Percentiles rank a stretch among this genome's conserved stretches.
phyloP scores from a whole-genome alignment of 805 yeast genomes.

The Cyberlindnera euphorbiiphila region DNA sequence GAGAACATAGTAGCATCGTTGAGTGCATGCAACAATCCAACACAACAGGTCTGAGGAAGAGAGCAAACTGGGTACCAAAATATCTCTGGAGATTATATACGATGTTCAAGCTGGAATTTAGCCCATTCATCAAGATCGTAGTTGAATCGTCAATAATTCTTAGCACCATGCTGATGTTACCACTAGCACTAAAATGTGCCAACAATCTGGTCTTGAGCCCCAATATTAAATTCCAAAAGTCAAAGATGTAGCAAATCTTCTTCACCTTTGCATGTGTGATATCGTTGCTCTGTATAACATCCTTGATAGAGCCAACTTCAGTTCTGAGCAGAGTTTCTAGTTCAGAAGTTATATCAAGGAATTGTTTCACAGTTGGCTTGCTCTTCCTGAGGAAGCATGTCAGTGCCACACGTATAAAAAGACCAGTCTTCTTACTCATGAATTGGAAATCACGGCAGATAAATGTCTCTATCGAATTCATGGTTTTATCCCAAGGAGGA shows the following conservation, averaged over 20 bases:
- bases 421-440: conserved; percentile 27
- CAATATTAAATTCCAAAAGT: conserved; percentile 29
- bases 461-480: conserved; percentile 35
- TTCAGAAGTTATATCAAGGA: conserved; percentile 28
- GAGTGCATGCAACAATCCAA: conserved; percentile 9
- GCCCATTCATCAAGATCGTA: conserved; percentile 26
- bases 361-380: conserved; percentile 31
- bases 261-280: conserved; percentile 18
- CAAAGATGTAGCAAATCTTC: conserved; percentile 19
- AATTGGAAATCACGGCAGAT: conserved; percentile 32
- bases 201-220: conserved; percentile 36
- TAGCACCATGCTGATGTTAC: conserved; percentile 30
- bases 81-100: conserved; percentile 30
- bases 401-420: conserved; percentile 29
- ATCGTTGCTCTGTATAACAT: conserved; percentile 9
- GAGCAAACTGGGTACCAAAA: conserved; percentile 36
- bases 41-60: conserved; percentile 37
- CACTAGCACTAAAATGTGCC: conserved; percentile 34
- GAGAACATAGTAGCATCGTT: conserved; percentile 6
- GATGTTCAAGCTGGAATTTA: conserved; percentile 31
- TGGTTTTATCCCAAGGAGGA: conserved; percentile 32
- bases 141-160: conserved; percentile 33
- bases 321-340: conserved; percentile 31
- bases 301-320: conserved; percentile 25
- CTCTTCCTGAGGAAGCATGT: conserved; percentile 32